Evolutionary conservation across 768 basidiomycete species (phyloP), one percentile per base, ranked within the genome.

Genomic region (Tulasnella sp.): DNA sequence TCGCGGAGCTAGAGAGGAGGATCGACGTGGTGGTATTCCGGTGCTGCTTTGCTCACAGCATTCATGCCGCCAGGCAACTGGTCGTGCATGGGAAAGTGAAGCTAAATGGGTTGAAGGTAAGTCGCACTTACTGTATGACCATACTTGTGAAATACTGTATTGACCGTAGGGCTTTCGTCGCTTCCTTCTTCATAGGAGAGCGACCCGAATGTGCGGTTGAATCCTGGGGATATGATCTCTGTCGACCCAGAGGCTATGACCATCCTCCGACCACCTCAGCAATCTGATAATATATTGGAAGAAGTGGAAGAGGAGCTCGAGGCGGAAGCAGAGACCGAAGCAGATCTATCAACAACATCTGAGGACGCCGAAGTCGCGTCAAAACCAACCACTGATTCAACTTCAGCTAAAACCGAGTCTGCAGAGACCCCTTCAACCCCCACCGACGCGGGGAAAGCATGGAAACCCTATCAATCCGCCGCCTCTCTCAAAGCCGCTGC

Each of bases 201-300:
- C 59, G 81, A 92, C 63, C 80, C 92, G 21, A 92, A 92, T 67
- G 87, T 85, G 12, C 82, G 90, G 43, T 75, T 97, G 22, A 85
- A 90, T 43, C 94, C 94, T 8, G 94, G 94, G 7, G 94, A 98
- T 68, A 84, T 98, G 81, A 79, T 97, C 48, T 81, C 91, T 8
- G 89, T 98, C 24, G 80, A 96, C 62, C 91, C 92, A 0, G 67
- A 71, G 12, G 83, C 83, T 12, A 89, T 96, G 34, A 76, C 82
- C 4, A 87, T 93, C 71, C 75, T 93, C 60, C 73, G 59, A 53
- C 58, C 62, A 41, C 46, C 57, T 21, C 34, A n/a, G n/a, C n/a
- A n/a, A n/a, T n/a, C 34, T 38, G 15, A 38, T 5, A 38, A 38
- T 15, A 15, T 38, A 5, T 38, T 38, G 34, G 34, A 38, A 5